phyloP scores from a whole-genome alignment of 495 filamentous ascomycete genomes.

The Penicillium robsamsonii region DNA sequence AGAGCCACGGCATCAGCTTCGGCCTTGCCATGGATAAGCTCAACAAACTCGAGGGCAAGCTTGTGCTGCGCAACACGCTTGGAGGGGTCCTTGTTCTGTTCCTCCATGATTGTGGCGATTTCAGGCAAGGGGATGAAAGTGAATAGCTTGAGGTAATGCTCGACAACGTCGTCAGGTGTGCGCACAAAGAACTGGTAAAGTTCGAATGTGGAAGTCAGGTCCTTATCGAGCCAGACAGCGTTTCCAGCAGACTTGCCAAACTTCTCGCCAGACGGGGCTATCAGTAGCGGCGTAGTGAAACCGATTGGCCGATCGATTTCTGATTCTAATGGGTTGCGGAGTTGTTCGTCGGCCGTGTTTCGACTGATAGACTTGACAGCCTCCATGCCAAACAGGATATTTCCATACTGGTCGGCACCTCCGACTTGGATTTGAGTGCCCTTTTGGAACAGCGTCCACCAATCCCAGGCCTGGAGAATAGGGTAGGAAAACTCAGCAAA shows the following conservation, averaged over 20 bases:
- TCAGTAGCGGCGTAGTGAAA: constrained; percentile 86
- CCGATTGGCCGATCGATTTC: constrained; percentile 62
- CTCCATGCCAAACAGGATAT: constrained; percentile 89
- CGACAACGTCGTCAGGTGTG: constrained; percentile 76
- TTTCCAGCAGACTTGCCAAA: constrained; percentile 96
- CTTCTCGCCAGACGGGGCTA: constrained; percentile 79
- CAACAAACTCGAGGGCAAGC: constrained; percentile 76
- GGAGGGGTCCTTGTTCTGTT: constrained; percentile 63
- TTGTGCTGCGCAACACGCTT: constrained; percentile 75
- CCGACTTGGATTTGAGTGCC: constrained; percentile 82
- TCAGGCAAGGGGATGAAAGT: constrained; percentile 74
- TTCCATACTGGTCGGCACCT: constrained; percentile 94
- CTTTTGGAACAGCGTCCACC: constrained; percentile 74
- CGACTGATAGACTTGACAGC: constrained; percentile 69
- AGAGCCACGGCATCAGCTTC: constrained; percentile 55
- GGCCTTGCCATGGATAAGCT: constrained; percentile 68
- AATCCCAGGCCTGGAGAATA: constrained; percentile 94
- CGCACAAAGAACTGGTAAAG: constrained; percentile 89
- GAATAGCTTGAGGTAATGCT: constrained; percentile 80
- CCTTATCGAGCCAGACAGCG: constrained; percentile 86
- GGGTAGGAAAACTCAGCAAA: constrained; percentile 93
- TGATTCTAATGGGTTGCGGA: constrained; percentile 27
- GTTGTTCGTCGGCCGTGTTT: constrained; percentile 36
- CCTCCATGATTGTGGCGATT: constrained; percentile 61
- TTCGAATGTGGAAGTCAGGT: constrained; percentile 77